phyloP scores from a whole-genome alignment of 495 filamentous ascomycete species.

The Trichocladium uniseriatum region DNA sequence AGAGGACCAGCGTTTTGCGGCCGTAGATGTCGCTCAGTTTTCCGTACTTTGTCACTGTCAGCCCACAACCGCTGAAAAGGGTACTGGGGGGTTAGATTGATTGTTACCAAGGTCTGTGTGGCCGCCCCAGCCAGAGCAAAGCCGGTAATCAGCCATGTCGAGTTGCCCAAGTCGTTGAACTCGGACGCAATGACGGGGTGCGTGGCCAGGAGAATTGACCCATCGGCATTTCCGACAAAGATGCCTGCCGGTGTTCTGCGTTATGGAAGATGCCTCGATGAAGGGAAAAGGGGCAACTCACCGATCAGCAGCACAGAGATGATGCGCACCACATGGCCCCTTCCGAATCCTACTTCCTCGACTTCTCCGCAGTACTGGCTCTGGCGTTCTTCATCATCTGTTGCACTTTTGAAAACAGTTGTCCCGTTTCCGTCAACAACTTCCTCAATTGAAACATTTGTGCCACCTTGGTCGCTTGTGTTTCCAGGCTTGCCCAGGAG shows the following conservation, averaged over 20 bases:
- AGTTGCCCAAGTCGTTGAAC: constrained; percentile 49
- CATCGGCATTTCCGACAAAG: constrained; percentile 55
- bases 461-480: neutral
- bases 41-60: constrained; percentile 31
- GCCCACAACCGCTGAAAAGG: constrained; percentile 1
- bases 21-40: constrained; percentile 46
- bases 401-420: constrained; percentile 1
- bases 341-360: neutral
- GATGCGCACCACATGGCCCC: constrained; percentile 12
- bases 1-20: constrained; percentile 33
- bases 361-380: constrained; percentile 3
- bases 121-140: constrained; percentile 53
- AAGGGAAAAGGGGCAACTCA: constrained; percentile 2
- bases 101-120: constrained; percentile 45
- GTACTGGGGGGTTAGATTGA: no score
- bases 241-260: constrained; percentile 46
- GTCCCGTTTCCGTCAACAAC: neutral
- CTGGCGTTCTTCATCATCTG: constrained; percentile 14
- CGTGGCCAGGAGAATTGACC: constrained; percentile 53
- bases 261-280: neutral
- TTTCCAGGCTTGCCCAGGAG: neutral
- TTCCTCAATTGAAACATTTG: constrained; percentile 2
- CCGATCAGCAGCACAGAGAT: constrained; percentile 26
- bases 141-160: constrained; percentile 58
- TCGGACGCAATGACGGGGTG: constrained; percentile 56